These are phyloP conservation scores for Ceratobasidium sp. DNA, from an alignment of 1,284 basidiomycete species.

Conservation along the genomic window DNA sequence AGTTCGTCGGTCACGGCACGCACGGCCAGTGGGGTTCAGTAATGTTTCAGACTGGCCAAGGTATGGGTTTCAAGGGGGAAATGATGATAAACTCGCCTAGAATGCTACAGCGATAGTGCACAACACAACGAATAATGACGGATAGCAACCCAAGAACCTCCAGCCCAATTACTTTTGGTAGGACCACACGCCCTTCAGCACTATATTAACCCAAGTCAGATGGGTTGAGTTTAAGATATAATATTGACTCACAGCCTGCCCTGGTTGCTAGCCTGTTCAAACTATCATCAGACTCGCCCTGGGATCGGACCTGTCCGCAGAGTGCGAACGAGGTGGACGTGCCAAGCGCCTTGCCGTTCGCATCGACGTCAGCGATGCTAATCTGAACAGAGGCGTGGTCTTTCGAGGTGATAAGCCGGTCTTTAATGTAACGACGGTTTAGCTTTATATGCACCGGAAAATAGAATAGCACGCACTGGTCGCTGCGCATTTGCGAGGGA, in stretches of 20 bases:
- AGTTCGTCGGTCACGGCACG: background rate
- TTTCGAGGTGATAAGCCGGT: slow-evolving; percentile 97
- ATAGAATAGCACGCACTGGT: slow-evolving; percentile 87
- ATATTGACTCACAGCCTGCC: slow-evolving; percentile 83
- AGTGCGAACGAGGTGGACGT: slow-evolving; percentile 95
- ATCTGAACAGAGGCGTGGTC: slow-evolving; percentile 99
- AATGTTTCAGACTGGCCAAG: background rate
- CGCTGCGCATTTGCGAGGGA: slow-evolving; percentile 98
- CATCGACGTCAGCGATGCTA: slow-evolving; percentile 94
- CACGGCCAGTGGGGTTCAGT: too few relatives aligned
- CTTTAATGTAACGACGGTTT: slow-evolving; percentile 57
- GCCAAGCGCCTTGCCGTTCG: slow-evolving; percentile 86
- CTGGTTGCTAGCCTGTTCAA: slow-evolving; percentile 96
- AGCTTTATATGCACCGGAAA: slow-evolving; percentile 30
- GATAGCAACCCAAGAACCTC: slow-evolving; percentile 33
- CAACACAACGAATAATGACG: slow-evolving; percentile 40
- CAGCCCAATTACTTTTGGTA: slow-evolving; percentile 53
- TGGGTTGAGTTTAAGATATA: slow-evolving; percentile 12
- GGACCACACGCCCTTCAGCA: slow-evolving; percentile 54
- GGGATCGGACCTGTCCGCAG: slow-evolving; percentile 91
- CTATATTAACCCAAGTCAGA: slow-evolving; percentile 33
- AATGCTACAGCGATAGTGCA: slow-evolving; percentile 42
- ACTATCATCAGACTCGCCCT: slow-evolving; percentile 97
- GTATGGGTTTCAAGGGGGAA: slow-evolving; percentile 32
- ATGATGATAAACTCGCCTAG: slow-evolving; percentile 44